Percentiles rank a stretch among this genome's conserved stretches.
Evolutionary conservation across 352 stramenopile genomes (phyloP).

Genomic region (Phytophthora hybrid): DNA sequence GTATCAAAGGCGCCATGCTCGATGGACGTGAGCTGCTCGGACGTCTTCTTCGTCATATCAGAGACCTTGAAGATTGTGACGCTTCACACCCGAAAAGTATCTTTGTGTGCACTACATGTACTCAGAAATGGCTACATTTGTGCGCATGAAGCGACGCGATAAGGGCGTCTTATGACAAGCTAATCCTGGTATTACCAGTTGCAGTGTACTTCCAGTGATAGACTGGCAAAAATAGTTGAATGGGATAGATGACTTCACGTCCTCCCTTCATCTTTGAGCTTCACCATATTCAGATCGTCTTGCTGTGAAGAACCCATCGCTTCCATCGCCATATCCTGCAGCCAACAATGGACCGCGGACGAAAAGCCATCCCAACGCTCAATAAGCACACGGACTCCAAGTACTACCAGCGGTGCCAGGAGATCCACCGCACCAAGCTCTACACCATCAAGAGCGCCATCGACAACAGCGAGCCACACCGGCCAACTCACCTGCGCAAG

Average conservation of each 20-base stretch:
- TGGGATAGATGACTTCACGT: not conserved
- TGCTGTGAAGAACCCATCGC: slow-evolving; percentile 5
- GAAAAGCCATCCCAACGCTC: slow-evolving; percentile 86
- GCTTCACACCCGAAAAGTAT: slow-evolving; percentile 31
- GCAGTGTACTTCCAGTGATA: not conserved
- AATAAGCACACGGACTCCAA: slow-evolving; percentile 90
- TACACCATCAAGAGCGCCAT: slow-evolving; percentile 94
- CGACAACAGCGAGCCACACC: slow-evolving; percentile 93
- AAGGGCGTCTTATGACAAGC: slow-evolving; percentile 39
- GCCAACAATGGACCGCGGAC: slow-evolving; percentile 78
- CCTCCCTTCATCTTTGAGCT: not conserved
- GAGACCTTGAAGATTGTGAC: slow-evolving; percentile 5
- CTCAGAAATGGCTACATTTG: slow-evolving; percentile 34
- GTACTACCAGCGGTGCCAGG: slow-evolving; percentile 89
- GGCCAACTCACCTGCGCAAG: slow-evolving; percentile 92
- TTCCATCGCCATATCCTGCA: not conserved
- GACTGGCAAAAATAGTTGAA: slow-evolving; percentile 30
- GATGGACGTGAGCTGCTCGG: slow-evolving; percentile 70
- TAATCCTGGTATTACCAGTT: slow-evolving; percentile 18
- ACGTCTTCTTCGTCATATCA: slow-evolving; percentile 39
- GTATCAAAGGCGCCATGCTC: slow-evolving; percentile 84
- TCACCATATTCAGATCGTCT: slow-evolving; percentile 31
- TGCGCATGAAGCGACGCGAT: slow-evolving; percentile 28
- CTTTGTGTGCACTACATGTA: slow-evolving; percentile 28
- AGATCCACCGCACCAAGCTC: slow-evolving; percentile 86